Conservation (phyloP, 2,329 filamentous ascomycete species). For the Lizonia empirigonia region DNA sequence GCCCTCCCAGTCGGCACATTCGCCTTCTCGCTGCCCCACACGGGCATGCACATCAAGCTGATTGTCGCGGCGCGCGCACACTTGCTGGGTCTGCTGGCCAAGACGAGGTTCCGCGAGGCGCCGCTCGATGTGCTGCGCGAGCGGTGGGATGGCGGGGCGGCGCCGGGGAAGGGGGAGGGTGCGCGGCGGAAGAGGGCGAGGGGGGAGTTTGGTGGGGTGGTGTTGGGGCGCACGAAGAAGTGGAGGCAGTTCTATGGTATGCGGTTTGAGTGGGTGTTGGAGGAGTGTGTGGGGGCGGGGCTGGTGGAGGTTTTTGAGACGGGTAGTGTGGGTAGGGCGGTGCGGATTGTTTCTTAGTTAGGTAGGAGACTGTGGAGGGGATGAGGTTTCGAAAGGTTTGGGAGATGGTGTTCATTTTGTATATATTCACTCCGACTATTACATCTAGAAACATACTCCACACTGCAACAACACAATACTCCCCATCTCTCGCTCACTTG, state of each 20-base stretch:
- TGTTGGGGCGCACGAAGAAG: slow-evolving; percentile 67
- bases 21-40: slow-evolving; percentile 68
- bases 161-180: slow-evolving; percentile 51
- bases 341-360: slow-evolving; percentile 45
- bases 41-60: slow-evolving; percentile 71
- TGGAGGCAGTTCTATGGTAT: slow-evolving; percentile 75
- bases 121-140: slow-evolving; percentile 67
- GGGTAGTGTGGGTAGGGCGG: slow-evolving; percentile 71
- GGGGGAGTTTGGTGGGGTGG: slow-evolving; percentile 62
- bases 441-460: too few relatives aligned
- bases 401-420: too few relatives aligned
- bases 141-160: slow-evolving; percentile 72
- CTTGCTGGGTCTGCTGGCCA: slow-evolving; percentile 65
- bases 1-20: slow-evolving; percentile 41
- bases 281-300: slow-evolving; percentile 72
- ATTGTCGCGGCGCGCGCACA: slow-evolving; percentile 66
- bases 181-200: slow-evolving; percentile 59
- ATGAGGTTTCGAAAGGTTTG: too few relatives aligned
- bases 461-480: too few relatives aligned
- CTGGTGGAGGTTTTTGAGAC: slow-evolving; percentile 77
- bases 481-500: too few relatives aligned
- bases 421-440: too few relatives aligned
- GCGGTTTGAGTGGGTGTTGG: slow-evolving; percentile 72
- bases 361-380: too few relatives aligned
- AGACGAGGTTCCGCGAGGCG: slow-evolving; percentile 65